Evolutionary conservation across 23 red algal species (phyloP).

Genomic region (Gracilaria domingensis): DNA sequence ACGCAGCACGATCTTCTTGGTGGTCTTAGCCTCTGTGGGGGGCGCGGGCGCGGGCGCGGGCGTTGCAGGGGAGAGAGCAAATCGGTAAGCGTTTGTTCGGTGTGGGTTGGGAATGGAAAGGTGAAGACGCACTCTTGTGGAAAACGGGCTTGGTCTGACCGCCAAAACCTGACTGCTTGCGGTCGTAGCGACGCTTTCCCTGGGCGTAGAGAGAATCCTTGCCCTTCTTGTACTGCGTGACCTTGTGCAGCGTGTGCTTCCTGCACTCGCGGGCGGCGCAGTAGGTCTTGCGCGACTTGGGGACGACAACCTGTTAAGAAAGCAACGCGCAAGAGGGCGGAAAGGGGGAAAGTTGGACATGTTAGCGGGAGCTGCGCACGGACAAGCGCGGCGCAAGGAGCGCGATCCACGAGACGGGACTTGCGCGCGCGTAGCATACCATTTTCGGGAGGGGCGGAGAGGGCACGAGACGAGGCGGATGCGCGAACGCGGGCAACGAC

Average conservation of each 20-base stretch:
- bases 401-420: no score
- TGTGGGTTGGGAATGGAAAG: not conserved
- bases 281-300: constrained; percentile 93
- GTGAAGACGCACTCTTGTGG: constrained; percentile 86
- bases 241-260: constrained; percentile 99
- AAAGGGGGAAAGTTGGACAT: not conserved
- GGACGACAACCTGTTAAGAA: constrained; percentile 96
- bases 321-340: not conserved
- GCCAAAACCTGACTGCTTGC: constrained; percentile 97
- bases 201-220: constrained; percentile 94
- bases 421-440: not conserved
- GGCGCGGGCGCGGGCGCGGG: not conserved
- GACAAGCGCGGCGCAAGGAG: no score
- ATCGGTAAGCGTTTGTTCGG: not conserved
- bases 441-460: not conserved
- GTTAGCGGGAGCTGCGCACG: no score
- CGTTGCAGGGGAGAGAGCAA: not conserved
- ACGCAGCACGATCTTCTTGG: constrained; percentile 97
- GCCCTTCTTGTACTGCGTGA: constrained; percentile 98
- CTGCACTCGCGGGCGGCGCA: constrained; percentile 85
- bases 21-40: constrained; percentile 95
- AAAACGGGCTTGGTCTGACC: constrained; percentile 99
- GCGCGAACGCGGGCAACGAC: not conserved
- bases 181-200: constrained; percentile 97
- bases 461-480: not conserved